phyloP scores from a whole-genome alignment of 495 filamentous ascomycete genomes.

The Extremus antarcticus region DNA sequence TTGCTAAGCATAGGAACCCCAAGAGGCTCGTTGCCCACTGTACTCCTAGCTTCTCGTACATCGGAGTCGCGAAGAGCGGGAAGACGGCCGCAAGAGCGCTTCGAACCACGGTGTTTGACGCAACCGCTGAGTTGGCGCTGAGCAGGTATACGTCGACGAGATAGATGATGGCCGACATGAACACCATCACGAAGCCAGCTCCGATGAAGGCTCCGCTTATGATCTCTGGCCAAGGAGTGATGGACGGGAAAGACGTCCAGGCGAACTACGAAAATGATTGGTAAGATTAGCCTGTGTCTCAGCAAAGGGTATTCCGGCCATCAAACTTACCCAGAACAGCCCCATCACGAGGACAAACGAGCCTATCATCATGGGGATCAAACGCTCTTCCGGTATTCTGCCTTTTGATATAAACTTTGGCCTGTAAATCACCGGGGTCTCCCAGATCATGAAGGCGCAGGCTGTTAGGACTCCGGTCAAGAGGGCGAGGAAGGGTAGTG shows the following conservation, averaged over 20 bases:
- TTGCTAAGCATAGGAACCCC: too few species aligned
- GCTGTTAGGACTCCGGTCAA: conserved; percentile 32
- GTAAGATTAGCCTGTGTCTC: too few species aligned
- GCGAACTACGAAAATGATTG: too few species aligned
- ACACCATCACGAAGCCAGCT: conserved; percentile 21
- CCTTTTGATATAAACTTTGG: conserved; percentile 26
- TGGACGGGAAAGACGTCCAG: conserved; percentile 31
- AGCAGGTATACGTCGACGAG: conserved; percentile 22
- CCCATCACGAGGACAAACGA: conserved; percentile 34
- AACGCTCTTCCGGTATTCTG: conserved; percentile 33
- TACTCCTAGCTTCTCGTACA: conserved; percentile 28
- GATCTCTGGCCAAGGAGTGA: conserved; percentile 43
- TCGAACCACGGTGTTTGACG: conserved; percentile 39
- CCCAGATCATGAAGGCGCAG: conserved; percentile 34
- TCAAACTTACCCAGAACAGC: conserved; percentile 28
- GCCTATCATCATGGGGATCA: conserved; percentile 34
- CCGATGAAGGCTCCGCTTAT: conserved; percentile 26
- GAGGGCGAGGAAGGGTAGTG: conserved; percentile 41
- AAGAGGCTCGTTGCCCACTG: conserved; percentile 24
- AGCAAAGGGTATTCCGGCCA: too few species aligned
- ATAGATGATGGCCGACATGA: conserved; percentile 43
- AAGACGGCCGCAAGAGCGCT: conserved; percentile 38
- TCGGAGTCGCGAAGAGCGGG: conserved; percentile 35
- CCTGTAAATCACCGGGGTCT: conserved; percentile 29
- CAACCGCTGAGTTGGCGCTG: conserved; percentile 36